phyloP scores from a whole-genome alignment of 306 rosid genomes.

The Trifolium fragiferum region DNA sequence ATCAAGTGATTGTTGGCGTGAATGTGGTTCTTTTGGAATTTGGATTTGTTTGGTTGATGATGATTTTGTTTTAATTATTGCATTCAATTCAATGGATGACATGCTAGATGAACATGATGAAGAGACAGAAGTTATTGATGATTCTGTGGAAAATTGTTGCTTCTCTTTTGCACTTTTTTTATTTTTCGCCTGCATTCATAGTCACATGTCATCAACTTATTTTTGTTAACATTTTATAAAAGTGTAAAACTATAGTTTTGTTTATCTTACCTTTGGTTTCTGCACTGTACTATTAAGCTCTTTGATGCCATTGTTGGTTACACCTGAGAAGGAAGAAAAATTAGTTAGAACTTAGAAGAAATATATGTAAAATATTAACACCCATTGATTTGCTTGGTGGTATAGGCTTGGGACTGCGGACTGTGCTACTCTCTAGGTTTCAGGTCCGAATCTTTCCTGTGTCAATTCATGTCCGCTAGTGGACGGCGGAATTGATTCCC shows the following conservation, averaged over 20 bases:
- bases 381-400: no score
- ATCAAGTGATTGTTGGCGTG: constrained; percentile 46
- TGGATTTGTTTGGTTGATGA: constrained; percentile 43
- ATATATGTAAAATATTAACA: background rate
- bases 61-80: constrained; percentile 57
- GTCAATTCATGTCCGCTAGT: no score
- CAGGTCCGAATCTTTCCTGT: no score
- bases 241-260: background rate
- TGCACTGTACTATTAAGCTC: constrained; percentile 44
- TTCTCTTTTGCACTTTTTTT: constrained; percentile 53
- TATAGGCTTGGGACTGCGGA: no score
- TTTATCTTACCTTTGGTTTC: constrained; percentile 55
- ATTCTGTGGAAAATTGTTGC: constrained; percentile 67
- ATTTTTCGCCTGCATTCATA: constrained; percentile 60
- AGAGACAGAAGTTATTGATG: constrained; percentile 64
- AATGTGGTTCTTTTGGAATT: constrained; percentile 38
- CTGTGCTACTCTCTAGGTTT: no score
- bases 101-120: constrained; percentile 82
- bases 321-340: constrained; percentile 47
- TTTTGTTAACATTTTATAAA: constrained; percentile 3
- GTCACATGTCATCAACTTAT: background rate
- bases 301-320: constrained; percentile 41
- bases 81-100: constrained; percentile 70
- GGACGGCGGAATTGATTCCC: no score
- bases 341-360: background rate